phyloP scores from a whole-genome alignment of 1,284 basidiomycete genomes.

The Flammula alnicola region DNA sequence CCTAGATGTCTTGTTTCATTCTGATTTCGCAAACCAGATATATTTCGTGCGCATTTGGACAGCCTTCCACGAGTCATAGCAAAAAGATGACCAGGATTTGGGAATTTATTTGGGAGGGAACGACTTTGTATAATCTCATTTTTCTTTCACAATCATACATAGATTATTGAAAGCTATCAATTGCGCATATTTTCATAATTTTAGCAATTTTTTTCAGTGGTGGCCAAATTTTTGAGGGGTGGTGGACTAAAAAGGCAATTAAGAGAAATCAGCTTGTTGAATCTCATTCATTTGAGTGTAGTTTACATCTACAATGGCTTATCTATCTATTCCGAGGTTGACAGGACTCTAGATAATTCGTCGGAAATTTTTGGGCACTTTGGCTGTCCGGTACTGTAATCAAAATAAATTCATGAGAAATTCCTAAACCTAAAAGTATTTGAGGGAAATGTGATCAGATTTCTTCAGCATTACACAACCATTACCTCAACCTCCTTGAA shows the following conservation, averaged over 20 bases:
- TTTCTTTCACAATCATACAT: neutral
- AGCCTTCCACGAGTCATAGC: neutral
- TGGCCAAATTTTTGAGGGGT: constrained; percentile 4
- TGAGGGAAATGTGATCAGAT: too few relatives aligned
- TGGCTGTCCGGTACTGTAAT: constrained; percentile 5
- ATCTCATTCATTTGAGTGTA: neutral
- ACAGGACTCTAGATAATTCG: neutral
- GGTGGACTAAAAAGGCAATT: neutral
- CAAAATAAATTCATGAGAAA: too few relatives aligned
- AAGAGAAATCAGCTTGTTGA: constrained; percentile 1
- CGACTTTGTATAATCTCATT: neutral
- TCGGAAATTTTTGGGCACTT: neutral
- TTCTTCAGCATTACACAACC: too few relatives aligned
- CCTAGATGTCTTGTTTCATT: neutral
- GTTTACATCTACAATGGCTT: neutral
- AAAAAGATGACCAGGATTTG: neutral
- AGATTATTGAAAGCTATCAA: constrained; percentile 1
- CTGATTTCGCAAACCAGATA: neutral
- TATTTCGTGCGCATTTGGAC: neutral
- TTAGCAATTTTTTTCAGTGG: constrained; percentile 1
- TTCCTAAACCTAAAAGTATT: too few relatives aligned
- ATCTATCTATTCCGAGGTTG: neutral
- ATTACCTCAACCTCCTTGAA: too few relatives aligned
- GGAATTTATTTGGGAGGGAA: neutral
- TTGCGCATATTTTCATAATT: constrained; percentile 4